phyloP scores from a whole-genome alignment of 768 basidiomycete genomes.

The Lepiota brunneoincarnata region DNA sequence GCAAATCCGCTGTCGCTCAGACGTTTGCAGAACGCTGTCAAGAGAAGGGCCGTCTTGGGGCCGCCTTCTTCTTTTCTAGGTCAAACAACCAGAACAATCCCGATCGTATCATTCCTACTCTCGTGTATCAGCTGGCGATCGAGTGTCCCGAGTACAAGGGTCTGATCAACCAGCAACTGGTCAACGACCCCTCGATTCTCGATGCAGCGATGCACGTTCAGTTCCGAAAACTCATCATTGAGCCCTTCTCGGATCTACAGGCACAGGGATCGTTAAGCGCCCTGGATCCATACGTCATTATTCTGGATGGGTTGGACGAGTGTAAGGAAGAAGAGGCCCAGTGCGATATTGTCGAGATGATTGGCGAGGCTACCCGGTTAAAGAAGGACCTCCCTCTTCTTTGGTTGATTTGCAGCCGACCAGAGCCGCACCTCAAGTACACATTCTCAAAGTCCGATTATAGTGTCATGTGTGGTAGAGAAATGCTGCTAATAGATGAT shows the following conservation, averaged over 20 bases:
- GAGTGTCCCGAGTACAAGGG: background rate
- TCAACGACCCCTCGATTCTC: background rate
- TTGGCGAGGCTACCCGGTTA: background rate
- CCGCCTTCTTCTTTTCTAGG: constrained; percentile 9
- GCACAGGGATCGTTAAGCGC: too few species aligned
- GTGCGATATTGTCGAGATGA: background rate
- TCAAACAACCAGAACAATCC: background rate
- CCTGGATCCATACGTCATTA: background rate
- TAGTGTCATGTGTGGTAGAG: background rate
- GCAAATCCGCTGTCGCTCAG: constrained; percentile 12
- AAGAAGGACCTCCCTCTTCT: background rate
- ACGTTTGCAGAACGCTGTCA: constrained; percentile 5
- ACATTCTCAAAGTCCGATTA: background rate
- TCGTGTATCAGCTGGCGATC: constrained; percentile 8
- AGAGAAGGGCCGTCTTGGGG: background rate
- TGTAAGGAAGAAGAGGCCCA: background rate
- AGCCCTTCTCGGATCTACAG: background rate
- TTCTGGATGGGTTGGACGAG: constrained; percentile 13
- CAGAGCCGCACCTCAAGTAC: background rate
- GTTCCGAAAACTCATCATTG: constrained; percentile 1
- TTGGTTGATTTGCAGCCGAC: constrained; percentile 5
- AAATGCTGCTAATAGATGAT: background rate
- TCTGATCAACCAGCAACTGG: background rate
- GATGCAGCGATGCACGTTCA: constrained; percentile 4
- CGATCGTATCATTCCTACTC: background rate